phyloP scores from a whole-genome alignment of 1,284 basidiomycete genomes.

The Cutaneotrichosporon daszewskae region DNA sequence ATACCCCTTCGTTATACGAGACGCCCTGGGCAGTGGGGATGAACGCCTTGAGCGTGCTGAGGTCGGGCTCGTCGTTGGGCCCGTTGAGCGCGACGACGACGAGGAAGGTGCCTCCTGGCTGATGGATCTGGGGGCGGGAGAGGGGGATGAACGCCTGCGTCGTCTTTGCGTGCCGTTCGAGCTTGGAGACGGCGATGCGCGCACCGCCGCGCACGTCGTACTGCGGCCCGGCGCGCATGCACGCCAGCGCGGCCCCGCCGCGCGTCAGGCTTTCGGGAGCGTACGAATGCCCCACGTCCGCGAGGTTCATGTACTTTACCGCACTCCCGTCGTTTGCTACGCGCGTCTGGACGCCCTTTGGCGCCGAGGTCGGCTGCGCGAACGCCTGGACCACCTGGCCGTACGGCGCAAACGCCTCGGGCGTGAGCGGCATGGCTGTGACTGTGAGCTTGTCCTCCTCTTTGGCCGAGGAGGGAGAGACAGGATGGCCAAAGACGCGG shows the following conservation, averaged over 20 bases:
- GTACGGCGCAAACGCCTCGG: constrained; percentile 75
- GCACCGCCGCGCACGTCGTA: constrained; percentile 50
- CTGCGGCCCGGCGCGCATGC: constrained; percentile 59
- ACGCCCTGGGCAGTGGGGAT: constrained; percentile 75
- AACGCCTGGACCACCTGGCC: constrained; percentile 78
- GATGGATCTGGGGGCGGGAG: constrained; percentile 55
- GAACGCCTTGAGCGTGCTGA: constrained; percentile 70
- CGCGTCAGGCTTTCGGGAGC: constrained; percentile 48
- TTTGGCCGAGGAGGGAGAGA: constrained; percentile 16
- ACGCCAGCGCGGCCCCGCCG: constrained; percentile 58
- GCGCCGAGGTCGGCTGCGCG: constrained; percentile 43
- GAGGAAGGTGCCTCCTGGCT: constrained; percentile 58
- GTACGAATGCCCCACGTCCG: constrained; percentile 62
- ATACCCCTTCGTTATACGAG: constrained; percentile 70
- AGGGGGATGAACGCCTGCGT: constrained; percentile 78
- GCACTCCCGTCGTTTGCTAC: constrained; percentile 88
- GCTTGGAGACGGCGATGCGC: constrained; percentile 47
- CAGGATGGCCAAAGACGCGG: constrained; percentile 65
- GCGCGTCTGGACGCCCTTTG: constrained; percentile 52
- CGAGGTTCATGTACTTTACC: constrained; percentile 80
- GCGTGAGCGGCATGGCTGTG: constrained; percentile 66
- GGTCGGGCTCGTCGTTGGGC: constrained; percentile 66
- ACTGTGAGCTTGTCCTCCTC: constrained; percentile 9
- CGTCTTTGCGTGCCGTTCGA: constrained; percentile 51
- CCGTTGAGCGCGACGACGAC: constrained; percentile 75